Conservation (phyloP, 225 moss, liverwort and hornwort genomes). For the Polytrichum commune region DNA sequence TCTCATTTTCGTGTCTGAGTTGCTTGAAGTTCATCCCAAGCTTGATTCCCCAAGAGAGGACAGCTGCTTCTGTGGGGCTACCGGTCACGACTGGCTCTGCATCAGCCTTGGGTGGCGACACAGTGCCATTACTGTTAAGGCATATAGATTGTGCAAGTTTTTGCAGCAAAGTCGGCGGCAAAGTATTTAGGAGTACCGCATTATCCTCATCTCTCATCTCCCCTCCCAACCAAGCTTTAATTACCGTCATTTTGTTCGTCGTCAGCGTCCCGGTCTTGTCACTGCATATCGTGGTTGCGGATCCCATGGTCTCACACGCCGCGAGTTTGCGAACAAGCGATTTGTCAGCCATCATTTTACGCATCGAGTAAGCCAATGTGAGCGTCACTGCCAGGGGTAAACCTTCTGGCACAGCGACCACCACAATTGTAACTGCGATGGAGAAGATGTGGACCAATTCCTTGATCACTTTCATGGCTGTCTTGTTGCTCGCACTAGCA, state of each 20-base stretch:
- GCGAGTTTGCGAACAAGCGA: conserved; percentile 87
- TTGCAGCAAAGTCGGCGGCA: conserved; percentile 23
- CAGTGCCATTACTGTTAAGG: conserved; percentile 72
- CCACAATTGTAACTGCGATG: conserved; percentile 89
- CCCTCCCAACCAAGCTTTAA: conserved; percentile 53
- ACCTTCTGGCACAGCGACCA: conserved; percentile 98
- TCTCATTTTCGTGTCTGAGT: conserved; percentile 20
- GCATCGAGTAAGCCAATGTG: conserved; percentile 99
- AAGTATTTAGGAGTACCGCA: conserved; percentile 28
- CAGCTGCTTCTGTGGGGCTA: conserved; percentile 86
- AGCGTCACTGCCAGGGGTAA: conserved; percentile 96
- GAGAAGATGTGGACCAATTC: conserved; percentile 56
- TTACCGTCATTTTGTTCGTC: conserved; percentile 90
- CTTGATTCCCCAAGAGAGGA: conserved; percentile 78
- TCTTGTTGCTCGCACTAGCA: conserved; percentile 19
- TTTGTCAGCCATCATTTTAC: conserved; percentile 98
- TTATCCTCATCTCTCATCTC: conserved; percentile 42
- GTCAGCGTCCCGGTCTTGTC: conserved; percentile 98
- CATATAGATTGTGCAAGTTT: conserved; percentile 58
- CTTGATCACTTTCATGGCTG: conserved; percentile 23
- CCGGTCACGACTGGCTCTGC: conserved; percentile 66
- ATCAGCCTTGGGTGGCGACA: conserved; percentile 63
- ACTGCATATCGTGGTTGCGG: conserved; percentile 94
- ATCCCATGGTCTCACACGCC: conserved; percentile 99
- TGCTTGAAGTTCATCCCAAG: conserved; percentile 87